Conservation (phyloP, 2,329 filamentous ascomycete genomes). For the Paraphoma sp. region DNA sequence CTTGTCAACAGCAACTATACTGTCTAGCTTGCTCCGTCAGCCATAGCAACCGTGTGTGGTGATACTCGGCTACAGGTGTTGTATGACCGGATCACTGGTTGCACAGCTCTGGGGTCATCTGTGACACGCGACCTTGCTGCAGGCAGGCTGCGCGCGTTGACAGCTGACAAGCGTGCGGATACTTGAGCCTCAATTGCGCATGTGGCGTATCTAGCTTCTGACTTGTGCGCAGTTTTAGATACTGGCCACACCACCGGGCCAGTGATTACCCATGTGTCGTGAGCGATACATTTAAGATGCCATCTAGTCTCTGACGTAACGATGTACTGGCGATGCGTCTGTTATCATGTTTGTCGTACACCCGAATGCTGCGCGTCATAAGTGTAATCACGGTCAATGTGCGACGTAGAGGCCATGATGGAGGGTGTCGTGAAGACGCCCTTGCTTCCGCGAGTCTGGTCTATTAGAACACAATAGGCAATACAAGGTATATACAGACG, state of each 20-base stretch:
- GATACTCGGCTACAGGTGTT: constrained; percentile 10
- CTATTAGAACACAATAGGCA: constrained; percentile 20
- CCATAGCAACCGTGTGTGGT: constrained; percentile 4
- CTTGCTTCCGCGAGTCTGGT: constrained; percentile 22
- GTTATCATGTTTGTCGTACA: constrained; percentile 21
- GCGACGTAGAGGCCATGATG: constrained; percentile 7
- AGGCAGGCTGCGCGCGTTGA: constrained; percentile 12
- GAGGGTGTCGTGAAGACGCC: constrained; percentile 5
- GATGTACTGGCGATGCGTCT: too few species aligned
- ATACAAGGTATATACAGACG: constrained; percentile 31
- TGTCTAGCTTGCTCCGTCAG: constrained; percentile 5
- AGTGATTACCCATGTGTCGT: background rate
- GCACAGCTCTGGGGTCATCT: constrained; percentile 14
- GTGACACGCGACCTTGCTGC: constrained; percentile 26
- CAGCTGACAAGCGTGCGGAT: background rate
- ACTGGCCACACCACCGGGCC: background rate
- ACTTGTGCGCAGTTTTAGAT: background rate
- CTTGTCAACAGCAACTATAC: background rate
- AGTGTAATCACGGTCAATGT: constrained; percentile 8
- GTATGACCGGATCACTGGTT: constrained; percentile 18
- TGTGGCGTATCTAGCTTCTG: background rate
- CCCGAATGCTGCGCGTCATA: constrained; percentile 16
- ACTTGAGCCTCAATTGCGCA: too few species aligned
- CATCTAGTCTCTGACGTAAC: background rate
- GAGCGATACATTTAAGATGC: background rate